A percentile compares a stretch with the other conserved stretches of the same genome.
Conservation (phyloP, 352 stramenopile genomes). For the Pythium guiyangense region DNA sequence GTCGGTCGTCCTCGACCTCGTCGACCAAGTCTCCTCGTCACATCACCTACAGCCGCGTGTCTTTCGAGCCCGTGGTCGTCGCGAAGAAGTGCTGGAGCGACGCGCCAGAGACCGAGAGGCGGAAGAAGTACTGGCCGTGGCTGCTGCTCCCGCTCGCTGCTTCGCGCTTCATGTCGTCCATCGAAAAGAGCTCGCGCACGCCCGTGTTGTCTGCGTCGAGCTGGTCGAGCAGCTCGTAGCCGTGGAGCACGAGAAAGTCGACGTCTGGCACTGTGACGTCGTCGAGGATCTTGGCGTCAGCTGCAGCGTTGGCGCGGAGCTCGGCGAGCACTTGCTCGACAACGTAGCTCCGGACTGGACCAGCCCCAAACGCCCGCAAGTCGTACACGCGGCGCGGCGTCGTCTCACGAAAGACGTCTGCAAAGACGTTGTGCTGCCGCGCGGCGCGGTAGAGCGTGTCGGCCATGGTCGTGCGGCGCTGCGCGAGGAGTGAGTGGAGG, state of each 20-base stretch:
- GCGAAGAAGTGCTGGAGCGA: slow-evolving; percentile 59
- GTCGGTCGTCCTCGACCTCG: too few species aligned
- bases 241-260: slow-evolving; percentile 72
- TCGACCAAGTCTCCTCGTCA: too few species aligned
- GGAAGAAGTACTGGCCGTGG: slow-evolving; percentile 60
- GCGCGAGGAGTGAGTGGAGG: slow-evolving; percentile 64
- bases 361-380: slow-evolving; percentile 48
- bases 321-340: slow-evolving; percentile 54
- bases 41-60: slow-evolving; percentile 20
- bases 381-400: slow-evolving; percentile 53
- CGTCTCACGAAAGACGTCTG: slow-evolving; percentile 44
- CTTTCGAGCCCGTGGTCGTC: slow-evolving; percentile 29
- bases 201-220: slow-evolving; percentile 66
- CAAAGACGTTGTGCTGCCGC: slow-evolving; percentile 43
- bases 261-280: slow-evolving; percentile 38
- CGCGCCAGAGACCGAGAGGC: slow-evolving; percentile 33
- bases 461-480: slow-evolving; percentile 59
- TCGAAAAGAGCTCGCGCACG: slow-evolving; percentile 68
- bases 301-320: slow-evolving; percentile 31
- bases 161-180: slow-evolving; percentile 81
- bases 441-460: slow-evolving; percentile 61
- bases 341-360: slow-evolving; percentile 57
- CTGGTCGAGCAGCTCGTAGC: slow-evolving; percentile 73
- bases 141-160: slow-evolving; percentile 15
- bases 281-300: slow-evolving; percentile 29